Evolutionary conservation across 164 flowering plant species (phyloP), one percentile per base, ranked within the genome.

Genomic region (Akebia trifoliata): DNA sequence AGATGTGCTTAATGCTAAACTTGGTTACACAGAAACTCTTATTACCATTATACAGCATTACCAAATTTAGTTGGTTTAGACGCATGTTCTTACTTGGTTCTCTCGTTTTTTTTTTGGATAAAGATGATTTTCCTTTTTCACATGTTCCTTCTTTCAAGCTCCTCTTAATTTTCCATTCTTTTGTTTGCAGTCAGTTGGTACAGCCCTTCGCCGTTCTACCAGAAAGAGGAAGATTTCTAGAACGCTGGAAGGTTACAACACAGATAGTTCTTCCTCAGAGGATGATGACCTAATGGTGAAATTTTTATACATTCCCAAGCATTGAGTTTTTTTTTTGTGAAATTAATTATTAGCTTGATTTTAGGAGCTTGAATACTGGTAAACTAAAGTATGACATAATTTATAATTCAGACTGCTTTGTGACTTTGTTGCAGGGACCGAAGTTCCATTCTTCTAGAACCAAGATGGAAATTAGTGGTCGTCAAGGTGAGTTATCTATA

Each of bases 191-290:
- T 70, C 87, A 43, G 72, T 63, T 48, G 68, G 71, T 20, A 52
- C 81, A 70, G 81, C 80, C 56, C 95, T 93, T 63, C 85, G 99
- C 22, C 96, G 99, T 35, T 93, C 99, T 59, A 84, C 94, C 30
- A 76, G 99, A 61, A 84, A 90, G 78, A 80, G 94, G 77, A 92
- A 85, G 73, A 54, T 70, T 18, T 65, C 91, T 52, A 75, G 80
- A 54, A 76, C 77, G 69, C 76, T 77, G 50, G 88, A 77, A 57
- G 90, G 64, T 44, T 74, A 66, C 65, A 83, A 75, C 56, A 82
- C 90, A 4, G 92, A 85, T 59, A 87, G 87, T 64, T 87, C 98
- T 64, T 94, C 84, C 32, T 53, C 89, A 54, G 97, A 84, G 45
- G 95, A 82, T 61, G 76, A 73, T 67, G 95, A 90, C 70, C 57